Conservation (phyloP, 176 grass and related monocot species). For the Oryza australiensis region DNA sequence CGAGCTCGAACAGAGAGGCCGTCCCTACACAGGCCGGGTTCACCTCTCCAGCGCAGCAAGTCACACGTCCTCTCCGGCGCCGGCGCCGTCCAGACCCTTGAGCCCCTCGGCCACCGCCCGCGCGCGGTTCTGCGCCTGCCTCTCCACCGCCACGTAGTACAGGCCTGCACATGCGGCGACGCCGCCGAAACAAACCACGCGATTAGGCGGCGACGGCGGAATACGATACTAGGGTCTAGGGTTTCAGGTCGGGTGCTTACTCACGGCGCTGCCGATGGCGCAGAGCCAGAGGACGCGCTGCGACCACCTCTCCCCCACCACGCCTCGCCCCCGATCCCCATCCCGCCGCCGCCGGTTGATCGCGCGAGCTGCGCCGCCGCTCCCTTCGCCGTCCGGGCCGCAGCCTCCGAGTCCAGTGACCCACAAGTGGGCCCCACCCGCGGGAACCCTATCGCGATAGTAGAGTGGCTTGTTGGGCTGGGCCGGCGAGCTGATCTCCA, state of each 20-base stretch:
- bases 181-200: background rate
- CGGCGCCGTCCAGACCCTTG: conserved; percentile 48
- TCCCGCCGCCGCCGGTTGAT: conserved; percentile 21
- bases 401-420: background rate
- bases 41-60: background rate
- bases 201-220: background rate
- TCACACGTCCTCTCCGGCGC: conserved; percentile 51
- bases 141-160: conserved; percentile 87
- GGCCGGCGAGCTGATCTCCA: background rate
- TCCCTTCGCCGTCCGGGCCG: background rate
- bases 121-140: conserved; percentile 77
- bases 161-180: conserved; percentile 36
- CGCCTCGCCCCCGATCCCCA: conserved; percentile 46
- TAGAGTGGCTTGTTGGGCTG: background rate
- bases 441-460: background rate
- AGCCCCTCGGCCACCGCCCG: conserved; percentile 69
- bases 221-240: conserved; percentile 13
- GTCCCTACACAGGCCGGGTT: background rate
- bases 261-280: conserved; percentile 74
- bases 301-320: conserved; percentile 82
- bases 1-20: background rate
- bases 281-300: conserved; percentile 83
- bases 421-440: background rate
- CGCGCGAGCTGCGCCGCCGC: background rate
- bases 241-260: conserved; percentile 53